These are phyloP conservation scores for Kwoniella bestiolae DNA, from an alignment of 768 basidiomycete species.

Conservation along the genomic window DNA sequence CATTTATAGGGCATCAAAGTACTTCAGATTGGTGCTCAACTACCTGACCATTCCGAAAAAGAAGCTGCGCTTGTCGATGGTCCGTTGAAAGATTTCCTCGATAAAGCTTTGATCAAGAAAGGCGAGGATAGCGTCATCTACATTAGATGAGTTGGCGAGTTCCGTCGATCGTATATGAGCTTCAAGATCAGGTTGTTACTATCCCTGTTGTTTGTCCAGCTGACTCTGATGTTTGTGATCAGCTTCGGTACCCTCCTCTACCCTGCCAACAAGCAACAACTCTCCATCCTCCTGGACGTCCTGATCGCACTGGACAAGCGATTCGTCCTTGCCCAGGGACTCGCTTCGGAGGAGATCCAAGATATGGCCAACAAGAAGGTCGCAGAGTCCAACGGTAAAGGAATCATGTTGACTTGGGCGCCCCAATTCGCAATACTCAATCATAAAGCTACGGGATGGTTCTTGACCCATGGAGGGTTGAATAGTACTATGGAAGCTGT, in stretches of 20 bases:
- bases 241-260: conserved; percentile 29
- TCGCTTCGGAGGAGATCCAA: conserved; percentile 10
- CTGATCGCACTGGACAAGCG: conserved; percentile 6
- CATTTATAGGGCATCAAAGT: conserved; percentile 10
- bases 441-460: conserved; percentile 25
- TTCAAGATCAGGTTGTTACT: too few relatives aligned
- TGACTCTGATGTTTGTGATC: not conserved
- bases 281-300: conserved; percentile 24
- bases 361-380: conserved; percentile 13
- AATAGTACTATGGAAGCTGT: conserved; percentile 23
- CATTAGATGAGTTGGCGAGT: conserved; percentile 22
- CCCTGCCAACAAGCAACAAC: conserved; percentile 17
- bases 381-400: conserved; percentile 13
- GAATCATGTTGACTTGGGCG: conserved; percentile 22
- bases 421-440: conserved; percentile 22
- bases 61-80: conserved; percentile 11
- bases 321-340: conserved; percentile 22
- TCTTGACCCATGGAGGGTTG: conserved; percentile 25
- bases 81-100: conserved; percentile 9
- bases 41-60: conserved; percentile 12
- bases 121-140: conserved; percentile 24
- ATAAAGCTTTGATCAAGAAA: not conserved
- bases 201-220: not conserved
- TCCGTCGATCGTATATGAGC: too few relatives aligned
- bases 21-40: conserved; percentile 17